Evolutionary conservation across 768 basidiomycete species (phyloP).

Genomic region (Boletus sp.): DNA sequence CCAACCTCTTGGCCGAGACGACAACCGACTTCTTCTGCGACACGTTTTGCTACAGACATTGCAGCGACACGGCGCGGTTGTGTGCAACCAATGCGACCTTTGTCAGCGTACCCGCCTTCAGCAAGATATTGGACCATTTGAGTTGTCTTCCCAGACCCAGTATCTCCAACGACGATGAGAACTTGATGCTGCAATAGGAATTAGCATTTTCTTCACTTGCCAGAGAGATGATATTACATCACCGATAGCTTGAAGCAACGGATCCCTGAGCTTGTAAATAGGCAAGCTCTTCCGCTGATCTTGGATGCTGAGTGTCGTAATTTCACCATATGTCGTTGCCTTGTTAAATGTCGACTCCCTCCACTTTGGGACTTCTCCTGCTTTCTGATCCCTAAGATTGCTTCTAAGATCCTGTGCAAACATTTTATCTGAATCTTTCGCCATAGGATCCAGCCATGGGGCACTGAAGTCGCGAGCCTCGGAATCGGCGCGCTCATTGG

Average conservation of each 20-base stretch:
- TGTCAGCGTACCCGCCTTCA: conserved; percentile 89
- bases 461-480: conserved; percentile 92
- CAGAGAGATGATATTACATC: conserved; percentile 53
- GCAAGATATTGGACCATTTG: conserved; percentile 99
- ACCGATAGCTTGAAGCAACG: conserved; percentile 83
- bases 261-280: conserved; percentile 91
- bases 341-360: conserved; percentile 92
- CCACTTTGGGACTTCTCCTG: conserved; percentile 84
- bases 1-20: conserved; percentile 97
- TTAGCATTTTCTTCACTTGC: conserved; percentile 15
- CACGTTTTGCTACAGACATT: conserved; percentile 98
- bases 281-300: conserved; percentile 91
- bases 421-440: conserved; percentile 75
- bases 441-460: conserved; percentile 99
- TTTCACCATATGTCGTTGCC: conserved; percentile 92
- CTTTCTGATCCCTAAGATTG: conserved; percentile 76
- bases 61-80: conserved; percentile 99
- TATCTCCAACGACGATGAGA: conserved; percentile 97
- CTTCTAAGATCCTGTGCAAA: conserved; percentile 94
- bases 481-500: conserved; percentile 90
- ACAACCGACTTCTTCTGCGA: conserved; percentile 97
- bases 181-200: conserved; percentile 60
- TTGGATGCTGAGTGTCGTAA: conserved; percentile 84
- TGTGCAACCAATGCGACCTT: conserved; percentile 90
- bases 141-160: conserved; percentile 98